phyloP scores from a whole-genome alignment of 192 early-diverging fungal species.

The Podila epicladia region DNA sequence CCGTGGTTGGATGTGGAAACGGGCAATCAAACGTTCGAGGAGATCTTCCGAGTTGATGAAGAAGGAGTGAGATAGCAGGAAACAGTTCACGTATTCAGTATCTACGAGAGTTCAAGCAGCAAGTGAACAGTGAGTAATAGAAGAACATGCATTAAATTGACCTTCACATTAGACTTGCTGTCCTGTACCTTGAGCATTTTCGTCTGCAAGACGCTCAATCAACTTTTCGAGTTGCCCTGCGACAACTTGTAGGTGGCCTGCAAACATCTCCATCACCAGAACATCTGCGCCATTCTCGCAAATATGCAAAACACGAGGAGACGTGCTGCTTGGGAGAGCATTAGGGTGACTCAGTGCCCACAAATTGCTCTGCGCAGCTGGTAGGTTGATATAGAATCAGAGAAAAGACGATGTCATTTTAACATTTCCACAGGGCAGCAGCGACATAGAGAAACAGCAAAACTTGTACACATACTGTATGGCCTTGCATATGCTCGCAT shows the following conservation, averaged over 20 bases:
- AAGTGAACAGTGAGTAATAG: too few species aligned
- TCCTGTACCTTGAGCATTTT: slow-evolving; percentile 64
- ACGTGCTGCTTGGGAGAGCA: slow-evolving; percentile 16
- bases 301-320: slow-evolving; percentile 54
- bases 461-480: slow-evolving; percentile 10
- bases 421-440: too few species aligned
- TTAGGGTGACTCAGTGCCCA: slow-evolving; percentile 46
- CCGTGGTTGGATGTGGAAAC: slow-evolving; percentile 65
- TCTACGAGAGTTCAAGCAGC: slow-evolving; percentile 47
- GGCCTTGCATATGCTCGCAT: slow-evolving; percentile 31
- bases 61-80: slow-evolving; percentile 65
- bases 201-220: slow-evolving; percentile 69
- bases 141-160: too few species aligned
- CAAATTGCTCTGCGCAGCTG: slow-evolving; percentile 18
- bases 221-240: slow-evolving; percentile 72
- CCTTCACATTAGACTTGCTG: too few species aligned
- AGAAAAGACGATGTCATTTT: background rate
- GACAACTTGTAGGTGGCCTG: slow-evolving; percentile 63
- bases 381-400: background rate
- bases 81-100: slow-evolving; percentile 72
- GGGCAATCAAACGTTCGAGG: slow-evolving; percentile 62
- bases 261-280: slow-evolving; percentile 65
- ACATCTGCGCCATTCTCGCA: slow-evolving; percentile 65
- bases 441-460: background rate
- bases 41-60: slow-evolving; percentile 68